These are phyloP conservation scores for Ligustrum vulgare DNA, from an alignment of 257 asterid genomes.

Conservation along the genomic window DNA sequence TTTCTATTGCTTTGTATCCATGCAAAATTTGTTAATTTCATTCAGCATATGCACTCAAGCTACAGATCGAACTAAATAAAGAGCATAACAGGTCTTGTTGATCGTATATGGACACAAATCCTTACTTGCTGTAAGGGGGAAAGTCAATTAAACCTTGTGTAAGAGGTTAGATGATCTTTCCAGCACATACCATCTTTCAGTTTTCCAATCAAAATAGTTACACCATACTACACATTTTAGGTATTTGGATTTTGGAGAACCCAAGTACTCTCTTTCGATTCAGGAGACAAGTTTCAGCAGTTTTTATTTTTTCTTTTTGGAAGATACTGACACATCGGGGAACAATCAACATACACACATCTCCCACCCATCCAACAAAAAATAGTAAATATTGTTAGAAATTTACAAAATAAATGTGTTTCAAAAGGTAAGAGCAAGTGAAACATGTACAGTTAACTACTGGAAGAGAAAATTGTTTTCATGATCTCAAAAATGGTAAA, in stretches of 20 bases:
- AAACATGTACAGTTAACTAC: no score
- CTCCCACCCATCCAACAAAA: no score
- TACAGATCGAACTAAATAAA: background rate
- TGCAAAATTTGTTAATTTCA: background rate
- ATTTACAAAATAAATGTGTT: no score
- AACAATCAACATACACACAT: no score
- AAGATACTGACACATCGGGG: no score
- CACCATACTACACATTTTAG: background rate
- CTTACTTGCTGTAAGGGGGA: background rate
- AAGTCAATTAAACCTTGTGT: background rate
- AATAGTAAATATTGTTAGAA: no score
- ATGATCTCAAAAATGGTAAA: no score
- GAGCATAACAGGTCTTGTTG: background rate
- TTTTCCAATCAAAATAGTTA: background rate
- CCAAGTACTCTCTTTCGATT: background rate
- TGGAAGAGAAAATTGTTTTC: no score
- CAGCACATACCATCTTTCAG: background rate
- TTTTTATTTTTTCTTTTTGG: no score
- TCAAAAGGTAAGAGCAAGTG: no score
- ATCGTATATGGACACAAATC: background rate
- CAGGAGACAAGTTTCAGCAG: no score
- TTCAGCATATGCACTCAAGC: background rate
- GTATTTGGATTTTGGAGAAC: background rate
- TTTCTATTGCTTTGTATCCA: background rate
- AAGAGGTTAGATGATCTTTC: no score